Conservation (phyloP, 345 rosid species). For the Citrus mangshanensis region DNA sequence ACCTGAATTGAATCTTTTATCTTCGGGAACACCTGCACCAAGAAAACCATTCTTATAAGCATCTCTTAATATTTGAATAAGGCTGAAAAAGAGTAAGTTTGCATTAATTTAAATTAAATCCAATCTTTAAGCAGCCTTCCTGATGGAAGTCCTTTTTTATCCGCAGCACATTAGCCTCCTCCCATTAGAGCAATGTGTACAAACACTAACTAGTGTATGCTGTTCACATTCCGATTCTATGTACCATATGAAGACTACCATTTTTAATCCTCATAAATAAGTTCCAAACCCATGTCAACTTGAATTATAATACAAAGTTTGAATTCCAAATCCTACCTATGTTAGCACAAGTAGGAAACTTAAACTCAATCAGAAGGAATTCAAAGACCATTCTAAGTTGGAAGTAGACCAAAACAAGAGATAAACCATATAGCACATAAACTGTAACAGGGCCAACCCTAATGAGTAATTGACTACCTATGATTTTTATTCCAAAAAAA, state of each 20-base stretch:
- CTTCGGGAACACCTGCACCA: constrained; percentile 85
- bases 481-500: background rate
- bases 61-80: constrained; percentile 1
- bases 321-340: background rate
- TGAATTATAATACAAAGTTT: background rate
- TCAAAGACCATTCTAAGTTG: background rate
- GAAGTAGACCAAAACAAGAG: background rate
- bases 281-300: background rate
- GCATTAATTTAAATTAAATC: background rate
- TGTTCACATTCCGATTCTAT: background rate
- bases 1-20: constrained; percentile 88
- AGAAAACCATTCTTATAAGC: constrained; percentile 23
- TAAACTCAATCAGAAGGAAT: background rate
- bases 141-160: background rate
- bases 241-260: background rate
- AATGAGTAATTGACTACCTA: background rate
- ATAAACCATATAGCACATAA: background rate
- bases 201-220: background rate
- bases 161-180: background rate
- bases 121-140: background rate
- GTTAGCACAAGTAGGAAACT: background rate
- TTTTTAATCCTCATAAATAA: background rate
- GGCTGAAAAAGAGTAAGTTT: constrained; percentile 1
- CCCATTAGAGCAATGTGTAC: background rate
- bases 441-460: background rate